Evolutionary conservation across 805 yeast species (phyloP), one percentile per base, ranked within the genome.

Genomic region (Teunomyces tritomae): DNA sequence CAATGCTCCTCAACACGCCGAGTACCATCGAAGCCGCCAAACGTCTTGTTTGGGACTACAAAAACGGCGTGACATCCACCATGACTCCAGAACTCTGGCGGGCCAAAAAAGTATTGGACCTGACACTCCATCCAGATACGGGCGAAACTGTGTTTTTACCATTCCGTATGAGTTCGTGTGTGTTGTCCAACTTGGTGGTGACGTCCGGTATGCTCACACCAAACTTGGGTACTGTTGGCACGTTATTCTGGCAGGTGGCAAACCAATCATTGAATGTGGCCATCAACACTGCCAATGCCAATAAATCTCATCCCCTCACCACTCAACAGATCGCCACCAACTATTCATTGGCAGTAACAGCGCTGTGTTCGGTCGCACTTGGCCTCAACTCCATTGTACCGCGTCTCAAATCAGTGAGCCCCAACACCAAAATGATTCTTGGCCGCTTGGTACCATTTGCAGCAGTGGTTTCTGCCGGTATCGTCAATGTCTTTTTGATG

Each of bases 131-230:
- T 67, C 99, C 99, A 44, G 99, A 94, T 64, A 92, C 95, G 5
- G 97, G 97, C 1, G 94, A 89, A 58, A 87, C 96, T 1, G 97
- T 94, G 9, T 63, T 88, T 27, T 73, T 94, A 46, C 99, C 99
- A 2, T 94, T 94, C 70, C 80, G 99, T 69, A 94, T 94, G 99
- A 89, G 97, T 20, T 85, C 92, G 28, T 89, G 94, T 71, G 99
- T 94, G 13, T 73, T 94, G 46, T 89, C 96, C 8, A 94, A 94
- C 66, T 71, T 94, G 67, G 92, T 92, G 17, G 98, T 94, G 43
- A 92, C 98, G 5, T 92, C 87, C 3, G 99, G 99, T 55, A 94
- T 94, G 99, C 78, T 94, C 55, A 92, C 97, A 1, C 99, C 99
- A 6, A 87, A 87, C 47, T 67, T 94, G 62, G 95, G 96, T 8